These are phyloP conservation scores for Theobroma cacao DNA, from an alignment of 345 rosid species.

Conservation along the genomic window DNA sequence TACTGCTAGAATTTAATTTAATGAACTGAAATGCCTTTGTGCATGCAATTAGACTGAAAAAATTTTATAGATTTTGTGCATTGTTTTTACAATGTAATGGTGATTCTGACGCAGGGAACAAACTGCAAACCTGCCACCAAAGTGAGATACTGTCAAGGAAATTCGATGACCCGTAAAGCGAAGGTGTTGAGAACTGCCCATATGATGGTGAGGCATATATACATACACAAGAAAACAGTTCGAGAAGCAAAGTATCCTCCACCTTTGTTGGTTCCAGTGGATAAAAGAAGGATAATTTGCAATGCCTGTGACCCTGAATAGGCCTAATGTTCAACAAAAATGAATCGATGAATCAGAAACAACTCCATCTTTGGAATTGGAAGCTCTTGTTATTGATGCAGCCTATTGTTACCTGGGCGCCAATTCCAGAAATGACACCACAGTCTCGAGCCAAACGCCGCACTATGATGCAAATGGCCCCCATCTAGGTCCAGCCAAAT, in stretches of 20 bases:
- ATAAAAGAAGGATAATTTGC: background rate
- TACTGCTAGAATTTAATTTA: background rate
- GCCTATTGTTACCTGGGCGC: constrained; percentile 71
- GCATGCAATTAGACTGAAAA: background rate
- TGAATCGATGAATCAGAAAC: background rate
- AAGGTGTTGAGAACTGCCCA: background rate
- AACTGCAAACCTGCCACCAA: background rate
- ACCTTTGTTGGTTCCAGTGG: background rate
- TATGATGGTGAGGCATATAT: background rate
- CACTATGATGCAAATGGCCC: constrained; percentile 69
- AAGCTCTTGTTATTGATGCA: background rate
- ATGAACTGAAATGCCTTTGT: background rate
- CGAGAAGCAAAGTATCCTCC: background rate
- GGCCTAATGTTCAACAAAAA: background rate
- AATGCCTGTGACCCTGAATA: constrained; percentile 4
- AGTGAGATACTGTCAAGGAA: background rate
- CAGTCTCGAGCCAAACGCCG: constrained; percentile 63
- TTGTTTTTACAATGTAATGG: background rate
- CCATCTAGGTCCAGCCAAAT: constrained; percentile 58
- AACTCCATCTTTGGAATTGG: background rate
- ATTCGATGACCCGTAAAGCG: background rate
- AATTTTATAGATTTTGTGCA: too few species aligned
- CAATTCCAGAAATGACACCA: constrained; percentile 54
- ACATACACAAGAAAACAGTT: background rate
- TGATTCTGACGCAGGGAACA: background rate